phyloP scores from a whole-genome alignment of 164 flowering plant species.

The Stephania cephalantha region DNA sequence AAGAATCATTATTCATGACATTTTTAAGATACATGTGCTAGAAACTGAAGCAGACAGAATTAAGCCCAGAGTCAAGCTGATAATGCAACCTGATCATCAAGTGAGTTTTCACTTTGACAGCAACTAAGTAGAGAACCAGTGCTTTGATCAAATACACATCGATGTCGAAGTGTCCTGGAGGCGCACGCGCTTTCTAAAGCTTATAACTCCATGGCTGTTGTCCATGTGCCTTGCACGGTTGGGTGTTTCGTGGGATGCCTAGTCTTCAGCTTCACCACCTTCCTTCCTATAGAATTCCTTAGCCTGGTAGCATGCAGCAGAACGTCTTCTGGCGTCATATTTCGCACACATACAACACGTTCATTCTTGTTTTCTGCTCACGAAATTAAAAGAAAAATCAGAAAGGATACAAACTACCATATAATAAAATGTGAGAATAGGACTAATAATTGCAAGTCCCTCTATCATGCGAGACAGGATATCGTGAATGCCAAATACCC shows the following conservation, averaged over 20 bases:
- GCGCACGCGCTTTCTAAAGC: background rate
- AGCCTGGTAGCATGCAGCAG: slow-evolving; percentile 61
- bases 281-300: slow-evolving; percentile 65
- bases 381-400: background rate
- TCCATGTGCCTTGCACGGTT: slow-evolving; percentile 95
- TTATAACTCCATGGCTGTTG: slow-evolving; percentile 46
- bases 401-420: background rate
- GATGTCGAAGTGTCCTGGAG: background rate
- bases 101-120: background rate
- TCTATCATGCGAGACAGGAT: no score
- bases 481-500: no score
- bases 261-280: slow-evolving; percentile 75
- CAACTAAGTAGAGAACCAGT: background rate
- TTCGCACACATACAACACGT: slow-evolving; percentile 80
- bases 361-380: slow-evolving; percentile 66
- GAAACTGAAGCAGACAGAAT: background rate
- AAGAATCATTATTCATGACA: background rate
- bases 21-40: no score
- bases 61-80: background rate
- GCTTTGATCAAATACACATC: background rate
- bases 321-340: slow-evolving; percentile 57
- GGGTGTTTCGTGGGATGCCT: slow-evolving; percentile 82
- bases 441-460: no score
- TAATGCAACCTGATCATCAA: background rate
- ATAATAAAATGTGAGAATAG: no score